Conservation (phyloP, 495 filamentous ascomycete species). For the Hapsidospora chrysogenum region DNA sequence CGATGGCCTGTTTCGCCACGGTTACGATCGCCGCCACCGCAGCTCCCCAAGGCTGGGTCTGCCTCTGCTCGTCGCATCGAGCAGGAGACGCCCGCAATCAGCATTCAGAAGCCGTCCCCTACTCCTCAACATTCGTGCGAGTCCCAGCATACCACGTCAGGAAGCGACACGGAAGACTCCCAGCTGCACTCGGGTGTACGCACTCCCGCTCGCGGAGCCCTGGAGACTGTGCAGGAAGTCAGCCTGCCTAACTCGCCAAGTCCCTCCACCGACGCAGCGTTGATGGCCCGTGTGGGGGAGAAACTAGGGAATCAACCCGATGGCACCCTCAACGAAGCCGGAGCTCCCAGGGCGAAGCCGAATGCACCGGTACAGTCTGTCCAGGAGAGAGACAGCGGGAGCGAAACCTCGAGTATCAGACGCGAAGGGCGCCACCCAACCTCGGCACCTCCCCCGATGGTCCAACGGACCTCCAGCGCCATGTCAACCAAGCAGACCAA, state of each 20-base stretch:
- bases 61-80: slow-evolving; percentile 26
- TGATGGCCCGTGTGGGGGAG: slow-evolving; percentile 26
- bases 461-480: slow-evolving; percentile 23
- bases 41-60: slow-evolving; percentile 19
- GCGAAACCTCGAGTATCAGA: slow-evolving; percentile 6
- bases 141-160: slow-evolving; percentile 17
- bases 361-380: slow-evolving; percentile 15
- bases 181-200: slow-evolving; percentile 35
- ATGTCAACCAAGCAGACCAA: slow-evolving; percentile 24
- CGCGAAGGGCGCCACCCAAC: slow-evolving; percentile 22
- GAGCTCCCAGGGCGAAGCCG: background rate
- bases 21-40: slow-evolving; percentile 51
- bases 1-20: slow-evolving; percentile 53
- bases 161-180: slow-evolving; percentile 37
- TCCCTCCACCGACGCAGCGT: slow-evolving; percentile 16
- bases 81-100: slow-evolving; percentile 32
- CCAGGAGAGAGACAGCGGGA: slow-evolving; percentile 47
- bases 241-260: slow-evolving; percentile 65
- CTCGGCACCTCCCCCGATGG: slow-evolving; percentile 20
- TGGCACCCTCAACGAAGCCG: background rate
- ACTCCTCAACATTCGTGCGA: slow-evolving; percentile 15
- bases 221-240: slow-evolving; percentile 89
- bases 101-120: slow-evolving; percentile 34
- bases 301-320: slow-evolving; percentile 11
- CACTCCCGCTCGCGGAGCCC: slow-evolving; percentile 49